Evolutionary conservation across 164 flowering plant genomes (phyloP).

Genomic region (Sextonia rubra): DNA sequence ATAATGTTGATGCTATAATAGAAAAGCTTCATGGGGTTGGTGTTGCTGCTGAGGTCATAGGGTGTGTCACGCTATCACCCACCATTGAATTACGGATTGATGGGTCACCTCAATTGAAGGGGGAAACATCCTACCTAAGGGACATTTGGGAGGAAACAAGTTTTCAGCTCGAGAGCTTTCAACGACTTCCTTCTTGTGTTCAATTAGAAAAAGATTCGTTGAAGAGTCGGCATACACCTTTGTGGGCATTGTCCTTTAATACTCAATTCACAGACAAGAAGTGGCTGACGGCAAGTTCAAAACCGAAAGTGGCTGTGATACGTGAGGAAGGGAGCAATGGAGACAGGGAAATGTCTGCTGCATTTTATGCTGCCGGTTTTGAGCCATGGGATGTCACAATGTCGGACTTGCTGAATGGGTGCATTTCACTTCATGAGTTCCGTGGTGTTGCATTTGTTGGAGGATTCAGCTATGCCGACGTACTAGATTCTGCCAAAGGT

Average conservation of each 20-base stretch:
- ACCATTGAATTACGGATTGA: conserved; percentile 50
- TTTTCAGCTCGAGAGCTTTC: conserved; percentile 71
- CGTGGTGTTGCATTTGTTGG: conserved; percentile 83
- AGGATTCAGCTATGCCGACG: conserved; percentile 36
- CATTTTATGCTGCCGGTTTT: conserved; percentile 84
- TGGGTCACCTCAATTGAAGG: conserved; percentile 50
- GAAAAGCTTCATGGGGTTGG: conserved; percentile 34
- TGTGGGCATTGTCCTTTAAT: conserved; percentile 70
- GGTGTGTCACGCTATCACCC: conserved; percentile 47
- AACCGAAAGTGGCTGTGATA: conserved; percentile 81
- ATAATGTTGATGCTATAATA: conserved; percentile 39
- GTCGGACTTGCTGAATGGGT: conserved; percentile 21
- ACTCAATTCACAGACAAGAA: conserved; percentile 63
- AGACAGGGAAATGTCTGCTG: conserved; percentile 80
- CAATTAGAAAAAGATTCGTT: conserved; percentile 65
- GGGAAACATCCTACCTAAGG: conserved; percentile 55
- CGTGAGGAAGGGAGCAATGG: conserved; percentile 37
- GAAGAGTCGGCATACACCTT: conserved; percentile 65
- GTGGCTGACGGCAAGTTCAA: conserved; percentile 37
- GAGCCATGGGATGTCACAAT: conserved; percentile 33
- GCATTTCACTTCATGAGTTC: conserved; percentile 45
- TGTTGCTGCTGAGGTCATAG: conserved; percentile 59
- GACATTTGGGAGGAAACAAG: conserved; percentile 98
- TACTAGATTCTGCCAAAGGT: conserved; percentile 64
- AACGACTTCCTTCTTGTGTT: conserved; percentile 78